A percentile compares a stretch with the other conserved stretches of the same genome.
Evolutionary conservation across 2,329 filamentous ascomycete genomes (phyloP).

Genomic region (Fonsecaea pugnacius): DNA sequence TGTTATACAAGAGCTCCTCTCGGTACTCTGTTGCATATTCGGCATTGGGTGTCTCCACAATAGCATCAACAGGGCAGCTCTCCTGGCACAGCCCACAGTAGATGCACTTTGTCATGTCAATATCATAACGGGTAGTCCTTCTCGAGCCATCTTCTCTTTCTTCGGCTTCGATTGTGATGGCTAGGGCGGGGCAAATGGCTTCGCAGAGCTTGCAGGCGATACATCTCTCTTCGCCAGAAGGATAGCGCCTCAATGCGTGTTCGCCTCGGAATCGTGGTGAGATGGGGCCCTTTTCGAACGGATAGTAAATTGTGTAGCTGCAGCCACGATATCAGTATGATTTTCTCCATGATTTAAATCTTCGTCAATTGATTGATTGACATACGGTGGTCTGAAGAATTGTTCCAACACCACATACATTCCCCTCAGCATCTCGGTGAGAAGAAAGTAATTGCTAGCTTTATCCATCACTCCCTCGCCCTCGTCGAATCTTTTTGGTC

Average conservation of each 20-base stretch:
- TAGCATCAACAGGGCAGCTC: constrained; percentile 97
- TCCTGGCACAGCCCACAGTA: constrained; percentile 99
- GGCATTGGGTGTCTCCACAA: constrained; percentile 74
- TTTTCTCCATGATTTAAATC: background rate
- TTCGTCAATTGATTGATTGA: constrained; percentile 42
- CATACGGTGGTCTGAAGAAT: constrained; percentile 96
- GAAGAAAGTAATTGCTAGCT: constrained; percentile 89
- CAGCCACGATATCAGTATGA: constrained; percentile 7
- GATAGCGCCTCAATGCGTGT: constrained; percentile 93
- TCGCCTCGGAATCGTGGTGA: constrained; percentile 97
- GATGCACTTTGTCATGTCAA: constrained; percentile 99
- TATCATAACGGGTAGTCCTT: constrained; percentile 95
- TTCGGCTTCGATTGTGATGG: constrained; percentile 98
- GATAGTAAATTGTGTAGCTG: constrained; percentile 98
- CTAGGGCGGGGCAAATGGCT: constrained; percentile 95
- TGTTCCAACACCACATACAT: constrained; percentile 99
- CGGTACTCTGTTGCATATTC: constrained; percentile 78
- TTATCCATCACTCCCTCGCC: constrained; percentile 79
- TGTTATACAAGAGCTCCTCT: constrained; percentile 97
- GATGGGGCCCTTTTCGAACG: constrained; percentile 98
- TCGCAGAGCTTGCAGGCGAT: constrained; percentile 99
- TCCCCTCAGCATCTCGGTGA: constrained; percentile 93
- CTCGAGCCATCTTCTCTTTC: constrained; percentile 95
- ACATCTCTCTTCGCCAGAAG: constrained; percentile 96
- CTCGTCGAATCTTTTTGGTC: constrained; percentile 78